Conservation (phyloP, 257 asterid genomes). For the Ajuga chamaepitys region DNA sequence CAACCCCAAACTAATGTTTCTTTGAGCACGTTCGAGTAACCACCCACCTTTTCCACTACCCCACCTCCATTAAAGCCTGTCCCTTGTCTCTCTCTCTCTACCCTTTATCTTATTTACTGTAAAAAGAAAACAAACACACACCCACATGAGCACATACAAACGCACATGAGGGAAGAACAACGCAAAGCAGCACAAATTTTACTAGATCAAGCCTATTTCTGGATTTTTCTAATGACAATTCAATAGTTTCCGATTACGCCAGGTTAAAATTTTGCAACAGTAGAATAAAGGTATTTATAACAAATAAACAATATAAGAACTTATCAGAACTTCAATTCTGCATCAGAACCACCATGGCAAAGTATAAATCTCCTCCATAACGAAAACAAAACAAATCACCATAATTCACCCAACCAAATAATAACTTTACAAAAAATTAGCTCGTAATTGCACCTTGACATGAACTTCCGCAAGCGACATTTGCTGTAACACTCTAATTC, state of each 20-base stretch:
- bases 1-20: no score
- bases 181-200: background rate
- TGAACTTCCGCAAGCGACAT: background rate
- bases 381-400: background rate
- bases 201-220: background rate
- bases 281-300: no score
- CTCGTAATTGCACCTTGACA: conserved; percentile 20
- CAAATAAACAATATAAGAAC: no score
- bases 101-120: no score
- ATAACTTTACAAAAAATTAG: background rate
- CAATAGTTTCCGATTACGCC: background rate
- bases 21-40: no score
- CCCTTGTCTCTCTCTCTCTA: no score
- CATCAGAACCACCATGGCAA: no score
- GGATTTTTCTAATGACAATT: background rate
- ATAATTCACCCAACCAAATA: background rate
- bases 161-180: background rate
- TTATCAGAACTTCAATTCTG: no score
- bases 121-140: no score
- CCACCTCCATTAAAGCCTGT: no score
- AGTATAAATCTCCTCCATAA: background rate
- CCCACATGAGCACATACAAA: no score
- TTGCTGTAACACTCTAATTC: conserved; percentile 5
- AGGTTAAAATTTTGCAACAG: background rate
- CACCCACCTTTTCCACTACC: no score